Conservation (phyloP, 306 rosid species). For the Ammopiptanthus mongolicus region DNA sequence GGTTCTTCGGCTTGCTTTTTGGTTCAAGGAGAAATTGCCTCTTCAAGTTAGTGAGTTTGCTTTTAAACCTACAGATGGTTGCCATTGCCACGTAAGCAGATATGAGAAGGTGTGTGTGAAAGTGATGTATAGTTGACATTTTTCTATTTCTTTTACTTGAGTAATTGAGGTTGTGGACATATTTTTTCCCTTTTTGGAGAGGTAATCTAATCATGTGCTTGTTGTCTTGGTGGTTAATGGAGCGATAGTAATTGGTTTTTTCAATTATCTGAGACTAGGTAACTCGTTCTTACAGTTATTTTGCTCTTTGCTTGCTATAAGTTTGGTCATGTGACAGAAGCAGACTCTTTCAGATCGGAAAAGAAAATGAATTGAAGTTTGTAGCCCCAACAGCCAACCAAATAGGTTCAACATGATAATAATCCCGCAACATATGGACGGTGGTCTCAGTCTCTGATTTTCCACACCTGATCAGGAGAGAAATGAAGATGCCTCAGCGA, state of each 20-base stretch:
- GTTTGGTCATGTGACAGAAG: constrained; percentile 1
- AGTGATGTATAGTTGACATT: too few relatives aligned
- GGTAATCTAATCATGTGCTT: not conserved
- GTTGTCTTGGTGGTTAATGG: not conserved
- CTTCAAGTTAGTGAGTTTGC: not conserved
- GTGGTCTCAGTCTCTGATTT: not conserved
- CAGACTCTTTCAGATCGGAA: not conserved
- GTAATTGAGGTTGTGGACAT: not conserved
- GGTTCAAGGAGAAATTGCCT: not conserved
- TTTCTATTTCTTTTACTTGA: not conserved
- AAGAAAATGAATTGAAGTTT: not conserved
- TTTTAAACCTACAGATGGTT: too few relatives aligned
- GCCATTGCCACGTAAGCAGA: too few relatives aligned
- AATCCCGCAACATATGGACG: not conserved
- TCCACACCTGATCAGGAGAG: not conserved
- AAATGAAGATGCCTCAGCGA: not conserved
- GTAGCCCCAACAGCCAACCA: constrained; percentile 6
- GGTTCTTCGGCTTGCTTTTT: not conserved
- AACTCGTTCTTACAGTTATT: not conserved
- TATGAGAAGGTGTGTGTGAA: too few relatives aligned
- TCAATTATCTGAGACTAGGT: too few relatives aligned
- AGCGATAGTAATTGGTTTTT: not conserved
- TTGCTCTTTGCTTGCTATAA: not conserved
- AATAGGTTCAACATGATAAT: not conserved
- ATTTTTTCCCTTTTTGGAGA: not conserved